A percentile compares a stretch with the other conserved stretches of the same genome.
These are phyloP conservation scores for Macrocybe sp. DNA, from an alignment of 1,284 basidiomycete genomes.

Conservation along the genomic window DNA sequence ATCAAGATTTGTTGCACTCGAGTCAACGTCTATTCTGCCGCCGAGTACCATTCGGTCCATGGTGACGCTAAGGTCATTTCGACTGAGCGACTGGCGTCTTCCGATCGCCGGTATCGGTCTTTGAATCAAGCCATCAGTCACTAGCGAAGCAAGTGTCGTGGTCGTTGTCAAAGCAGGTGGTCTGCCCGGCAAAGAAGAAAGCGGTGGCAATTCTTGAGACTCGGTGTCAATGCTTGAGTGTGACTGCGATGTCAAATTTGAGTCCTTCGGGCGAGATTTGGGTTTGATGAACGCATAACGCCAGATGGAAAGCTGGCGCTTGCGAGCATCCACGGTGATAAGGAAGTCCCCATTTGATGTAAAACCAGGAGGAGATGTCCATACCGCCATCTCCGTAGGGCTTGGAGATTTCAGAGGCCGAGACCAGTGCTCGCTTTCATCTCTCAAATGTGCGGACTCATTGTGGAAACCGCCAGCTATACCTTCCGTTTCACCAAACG, in stretches of 20 bases:
- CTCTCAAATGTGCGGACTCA: conserved; percentile 36
- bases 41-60: conserved; percentile 61
- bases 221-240: conserved; percentile 19
- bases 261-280: conserved; percentile 39
- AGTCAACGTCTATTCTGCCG: conserved; percentile 36
- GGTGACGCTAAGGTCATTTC: conserved; percentile 56
- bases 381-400: conserved; percentile 59
- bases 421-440: conserved; percentile 48
- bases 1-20: conserved; percentile 36
- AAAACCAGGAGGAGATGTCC: conserved; percentile 45
- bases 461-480: conserved; percentile 44
- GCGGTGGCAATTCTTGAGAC: conserved; percentile 31
- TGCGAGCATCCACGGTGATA: conserved; percentile 53
- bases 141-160: conserved; percentile 48
- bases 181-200: conserved; percentile 39
- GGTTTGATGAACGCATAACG: conserved; percentile 63
- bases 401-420: conserved; percentile 47
- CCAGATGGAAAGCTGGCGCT: conserved; percentile 57
- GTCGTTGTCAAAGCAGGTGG: conserved; percentile 40
- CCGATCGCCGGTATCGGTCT: conserved; percentile 23
- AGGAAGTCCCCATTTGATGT: conserved; percentile 43
- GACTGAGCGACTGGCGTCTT: conserved; percentile 40
- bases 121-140: conserved; percentile 29
- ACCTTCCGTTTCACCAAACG: conserved; percentile 57
- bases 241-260: conserved; percentile 10